These are phyloP conservation scores for Phialocephala subalpina DNA, from an alignment of 2,329 filamentous ascomycete genomes.

Conservation along the genomic window DNA sequence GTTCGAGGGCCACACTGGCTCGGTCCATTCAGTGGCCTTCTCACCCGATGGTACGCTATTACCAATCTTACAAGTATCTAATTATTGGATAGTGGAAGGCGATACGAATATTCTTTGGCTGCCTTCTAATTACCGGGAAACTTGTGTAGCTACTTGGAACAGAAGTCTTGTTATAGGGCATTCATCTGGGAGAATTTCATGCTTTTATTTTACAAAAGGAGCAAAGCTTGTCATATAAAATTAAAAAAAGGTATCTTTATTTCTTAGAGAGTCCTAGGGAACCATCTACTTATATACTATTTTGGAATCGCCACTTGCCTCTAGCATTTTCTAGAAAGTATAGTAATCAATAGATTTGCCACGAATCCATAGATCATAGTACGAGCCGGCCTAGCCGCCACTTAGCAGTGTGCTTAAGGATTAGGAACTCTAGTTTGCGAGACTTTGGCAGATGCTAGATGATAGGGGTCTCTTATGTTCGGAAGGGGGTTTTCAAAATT, in stretches of 20 bases:
- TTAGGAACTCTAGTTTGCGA: too few species aligned
- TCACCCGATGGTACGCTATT: constrained; percentile 12
- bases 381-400: too few species aligned
- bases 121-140: constrained; percentile 20
- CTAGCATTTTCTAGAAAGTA: too few species aligned
- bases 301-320: too few species aligned
- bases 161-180: constrained; percentile 18
- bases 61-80: constrained; percentile 5
- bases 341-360: too few species aligned
- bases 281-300: too few species aligned
- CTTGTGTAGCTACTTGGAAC: constrained; percentile 20
- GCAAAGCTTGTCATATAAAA: constrained; percentile 13
- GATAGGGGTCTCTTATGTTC: too few species aligned
- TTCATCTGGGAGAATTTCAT: constrained; percentile 21
- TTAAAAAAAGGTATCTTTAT: too few species aligned
- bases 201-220: constrained; percentile 19
- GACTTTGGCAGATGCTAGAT: too few species aligned
- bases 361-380: too few species aligned
- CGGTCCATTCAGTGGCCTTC: neutral
- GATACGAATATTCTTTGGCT: constrained; percentile 18
- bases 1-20: constrained; percentile 15
- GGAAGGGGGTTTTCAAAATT: neutral
- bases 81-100: constrained; percentile 17
- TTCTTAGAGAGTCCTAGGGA: too few species aligned
- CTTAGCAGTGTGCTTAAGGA: too few species aligned